A percentile compares a stretch with the other conserved stretches of the same genome.
phyloP scores from a whole-genome alignment of 495 filamentous ascomycete species.

The Pyrenopolyporus hunteri region DNA sequence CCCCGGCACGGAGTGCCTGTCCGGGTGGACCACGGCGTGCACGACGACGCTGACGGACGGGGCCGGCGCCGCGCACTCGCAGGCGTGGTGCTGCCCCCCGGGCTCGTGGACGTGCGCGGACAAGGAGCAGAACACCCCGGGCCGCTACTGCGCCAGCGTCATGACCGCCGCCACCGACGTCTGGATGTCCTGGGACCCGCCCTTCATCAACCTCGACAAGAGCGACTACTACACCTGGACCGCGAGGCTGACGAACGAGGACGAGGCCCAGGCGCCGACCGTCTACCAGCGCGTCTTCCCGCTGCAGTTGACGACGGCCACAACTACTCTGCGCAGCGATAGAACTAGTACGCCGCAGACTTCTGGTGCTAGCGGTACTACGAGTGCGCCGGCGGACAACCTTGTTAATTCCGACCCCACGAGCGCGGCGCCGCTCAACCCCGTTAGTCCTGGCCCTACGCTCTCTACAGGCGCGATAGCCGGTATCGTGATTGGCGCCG shows the following conservation, averaged over 20 bases:
- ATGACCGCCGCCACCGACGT: conserved; percentile 6
- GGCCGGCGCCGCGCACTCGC: neutral
- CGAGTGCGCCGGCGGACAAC: neutral
- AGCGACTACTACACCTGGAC: neutral
- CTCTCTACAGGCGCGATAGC: neutral
- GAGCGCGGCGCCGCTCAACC: neutral
- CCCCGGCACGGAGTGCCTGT: conserved; percentile 8
- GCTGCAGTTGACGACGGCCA: neutral
- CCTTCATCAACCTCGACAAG: neutral
- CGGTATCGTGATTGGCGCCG: neutral
- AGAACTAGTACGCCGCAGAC: neutral
- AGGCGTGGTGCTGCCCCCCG: conserved; percentile 11
- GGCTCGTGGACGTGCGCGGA: neutral
- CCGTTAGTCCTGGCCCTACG: neutral
- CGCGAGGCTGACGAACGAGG: neutral
- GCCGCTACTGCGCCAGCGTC: conserved; percentile 6
- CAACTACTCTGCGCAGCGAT: neutral
- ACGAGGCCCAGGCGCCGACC: neutral
- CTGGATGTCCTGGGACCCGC: conserved; percentile 17
- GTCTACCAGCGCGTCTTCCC: conserved; percentile 4
- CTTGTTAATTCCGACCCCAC: neutral
- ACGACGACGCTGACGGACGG: neutral
- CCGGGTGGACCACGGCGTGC: conserved; percentile 11
- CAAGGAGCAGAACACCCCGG: neutral
- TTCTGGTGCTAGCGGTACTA: neutral